Evolutionary conservation across 257 asterid genomes (phyloP), one percentile per base, ranked within the genome.

Genomic region (Phtheirospermum japonicum): DNA sequence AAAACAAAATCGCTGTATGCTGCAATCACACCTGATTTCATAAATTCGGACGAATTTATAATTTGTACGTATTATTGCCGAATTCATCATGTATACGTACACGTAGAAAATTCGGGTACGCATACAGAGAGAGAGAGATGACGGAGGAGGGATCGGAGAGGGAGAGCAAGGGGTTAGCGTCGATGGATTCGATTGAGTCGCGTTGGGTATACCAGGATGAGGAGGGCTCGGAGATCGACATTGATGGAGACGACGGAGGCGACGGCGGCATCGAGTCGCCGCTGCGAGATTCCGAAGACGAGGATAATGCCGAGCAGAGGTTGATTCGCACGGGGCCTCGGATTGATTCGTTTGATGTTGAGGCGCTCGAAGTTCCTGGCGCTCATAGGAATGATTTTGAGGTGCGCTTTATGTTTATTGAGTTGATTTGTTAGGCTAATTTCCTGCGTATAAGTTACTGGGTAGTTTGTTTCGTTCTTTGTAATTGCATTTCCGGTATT

Each of bases 171-270:
- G 83, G 95, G 20, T 66, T 86, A 48, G 73, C 79, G 20, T 93
- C 97, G 54, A 76, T 93, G 86, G 99, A 89, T 64, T 93, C 99
- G 71, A 60, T 73, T 68, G 99, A 93, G 74, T 90, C 95, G 65
- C 87, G 99, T 9, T 94, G 99, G 99, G 99, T 94, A 60, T 94
- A 79, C 64, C 97, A 89, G 73, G 93, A 78, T 57, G 89, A 79
- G 73, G 84, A 83, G 12, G 78, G 71, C 1, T 83, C 90, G 0
- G 90, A 78, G 63, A 73, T 77, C 71, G 90, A 76, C 30, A 69
- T n/a, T n/a, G n/a, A 61, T 63, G 82, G 74, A 23, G 86, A 74
- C 17, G 82, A 64, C 33, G 80, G 80, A 9, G 80, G 53, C 63
- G 74, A 73, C 37, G 77, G 48, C 42, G 87, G 80, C 10, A 71